Base-by-base conservation (phyloP, 768 basidiomycete genomes). In the Dictyophora rubrovolvata region DNA sequence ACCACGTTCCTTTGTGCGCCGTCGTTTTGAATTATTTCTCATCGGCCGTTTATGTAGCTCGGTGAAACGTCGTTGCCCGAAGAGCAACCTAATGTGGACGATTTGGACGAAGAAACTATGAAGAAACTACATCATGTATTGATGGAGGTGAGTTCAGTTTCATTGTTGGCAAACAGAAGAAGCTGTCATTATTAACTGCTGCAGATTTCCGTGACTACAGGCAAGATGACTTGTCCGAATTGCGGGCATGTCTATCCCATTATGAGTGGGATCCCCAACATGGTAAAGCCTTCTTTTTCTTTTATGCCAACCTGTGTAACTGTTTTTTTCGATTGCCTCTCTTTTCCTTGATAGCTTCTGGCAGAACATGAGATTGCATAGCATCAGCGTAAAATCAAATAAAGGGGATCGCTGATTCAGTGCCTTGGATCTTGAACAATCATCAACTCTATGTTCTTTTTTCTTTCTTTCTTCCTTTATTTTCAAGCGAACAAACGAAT, bases 221-320 rank as follows among this genome's bases (percentile, higher is more conserved):
- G 95, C 2, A 73, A 78, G 7, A 96, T 99, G 95, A 80, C 85
- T 34, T 98, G 95, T 70, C 87, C 88, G 21, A 92, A 89, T 64
- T 99, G 95, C 73, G 80, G 78, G 20, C 95, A 97, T 65, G 77
- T 84, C 17, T 97, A 96, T 67, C 84, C 86, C 22, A 91, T 99
- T 66, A 85, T 83, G 52, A 94, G 86, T 68, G 94, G 94, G 12
- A 98, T 99, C 62, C 93, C 95, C 6, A 98, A 98, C 76, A 98
- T 98, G 95, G 95, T 94, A 63, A 65, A 28, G 7, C 2, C 28
- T 75, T 63, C 48, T 17, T 48, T 37, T 46, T 22, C 8, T 46
- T 21, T 49, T n/a, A 47, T 33, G 22, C 51, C 20, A 9, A 17
- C 14, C 46, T 49, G 21, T 55, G 51, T 47, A 59, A 28, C 28